Conservation (phyloP, 768 basidiomycete genomes). For the Mycena belliarum region DNA sequence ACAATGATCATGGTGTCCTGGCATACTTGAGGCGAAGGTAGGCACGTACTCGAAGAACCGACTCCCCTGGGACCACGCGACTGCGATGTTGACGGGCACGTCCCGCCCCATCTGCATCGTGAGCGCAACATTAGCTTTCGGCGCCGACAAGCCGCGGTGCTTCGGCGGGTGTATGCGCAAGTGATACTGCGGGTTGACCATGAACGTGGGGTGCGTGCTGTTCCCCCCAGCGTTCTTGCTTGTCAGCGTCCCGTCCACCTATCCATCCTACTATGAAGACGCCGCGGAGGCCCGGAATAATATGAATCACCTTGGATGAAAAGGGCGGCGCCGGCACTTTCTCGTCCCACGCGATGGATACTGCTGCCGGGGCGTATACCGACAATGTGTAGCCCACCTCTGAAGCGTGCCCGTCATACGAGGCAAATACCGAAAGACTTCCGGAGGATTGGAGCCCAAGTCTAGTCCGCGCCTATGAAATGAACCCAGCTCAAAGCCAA, state of each 20-base stretch:
- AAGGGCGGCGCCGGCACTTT: slow-evolving; percentile 39
- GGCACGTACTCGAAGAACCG: slow-evolving; percentile 73
- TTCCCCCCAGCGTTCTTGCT: slow-evolving; percentile 84
- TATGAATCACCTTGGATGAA: slow-evolving; percentile 36
- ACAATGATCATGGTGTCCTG: background rate
- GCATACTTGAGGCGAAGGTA: background rate
- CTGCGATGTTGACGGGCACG: slow-evolving; percentile 69
- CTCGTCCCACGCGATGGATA: slow-evolving; percentile 50
- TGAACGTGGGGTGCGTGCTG: slow-evolving; percentile 74
- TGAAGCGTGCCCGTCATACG: slow-evolving; percentile 65
- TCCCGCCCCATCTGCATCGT: slow-evolving; percentile 60
- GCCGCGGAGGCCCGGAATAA: background rate
- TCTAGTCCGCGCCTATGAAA: slow-evolving; percentile 35
- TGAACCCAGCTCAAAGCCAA: background rate
- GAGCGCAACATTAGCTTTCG: slow-evolving; percentile 46
- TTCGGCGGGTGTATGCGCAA: slow-evolving; percentile 53
- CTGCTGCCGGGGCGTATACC: slow-evolving; percentile 47
- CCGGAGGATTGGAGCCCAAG: slow-evolving; percentile 40
- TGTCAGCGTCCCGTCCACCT: slow-evolving; percentile 67
- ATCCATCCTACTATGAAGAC: slow-evolving; percentile 35
- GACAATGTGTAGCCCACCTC: slow-evolving; percentile 71
- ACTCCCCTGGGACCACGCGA: slow-evolving; percentile 75
- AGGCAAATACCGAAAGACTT: slow-evolving; percentile 55
- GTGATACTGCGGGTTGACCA: slow-evolving; percentile 89
- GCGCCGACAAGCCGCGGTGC: slow-evolving; percentile 4